These are phyloP conservation scores for Primulina eburnea DNA, from an alignment of 257 asterid genomes.

Conservation along the genomic window DNA sequence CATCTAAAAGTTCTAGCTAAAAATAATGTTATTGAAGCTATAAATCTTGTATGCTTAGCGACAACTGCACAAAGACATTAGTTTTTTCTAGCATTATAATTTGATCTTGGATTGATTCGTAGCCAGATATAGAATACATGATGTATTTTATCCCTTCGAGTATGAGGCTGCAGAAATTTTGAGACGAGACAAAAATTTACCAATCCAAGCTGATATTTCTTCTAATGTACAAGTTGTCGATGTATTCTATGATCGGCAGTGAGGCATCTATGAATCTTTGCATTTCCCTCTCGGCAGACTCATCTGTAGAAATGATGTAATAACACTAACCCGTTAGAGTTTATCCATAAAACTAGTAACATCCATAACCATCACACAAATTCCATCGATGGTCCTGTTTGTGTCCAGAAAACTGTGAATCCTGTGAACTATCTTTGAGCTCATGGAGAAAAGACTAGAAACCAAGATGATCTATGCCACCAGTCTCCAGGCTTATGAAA, in stretches of 20 bases:
- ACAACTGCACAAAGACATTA: neutral
- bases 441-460: neutral
- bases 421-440: neutral
- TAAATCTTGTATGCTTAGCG: neutral
- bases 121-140: neutral
- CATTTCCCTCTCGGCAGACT: constrained; percentile 77
- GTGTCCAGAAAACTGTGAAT: too few species aligned
- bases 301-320: constrained; percentile 40
- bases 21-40: neutral
- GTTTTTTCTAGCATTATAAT: neutral
- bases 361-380: too few species aligned
- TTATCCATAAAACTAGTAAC: neutral
- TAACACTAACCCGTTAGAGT: neutral
- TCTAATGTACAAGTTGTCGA: constrained; percentile 61
- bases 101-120: neutral
- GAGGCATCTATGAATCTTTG: constrained; percentile 75
- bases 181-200: constrained; percentile 36
- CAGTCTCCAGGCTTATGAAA: neutral
- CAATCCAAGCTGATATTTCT: constrained; percentile 77
- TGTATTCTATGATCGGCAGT: constrained; percentile 70
- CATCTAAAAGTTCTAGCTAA: neutral
- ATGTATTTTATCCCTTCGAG: neutral
- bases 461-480: neutral
- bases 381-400: too few species aligned
- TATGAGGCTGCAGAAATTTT: neutral